Conservation (phyloP, 1,284 basidiomycete genomes). For the Xerocomus amazonicus region DNA sequence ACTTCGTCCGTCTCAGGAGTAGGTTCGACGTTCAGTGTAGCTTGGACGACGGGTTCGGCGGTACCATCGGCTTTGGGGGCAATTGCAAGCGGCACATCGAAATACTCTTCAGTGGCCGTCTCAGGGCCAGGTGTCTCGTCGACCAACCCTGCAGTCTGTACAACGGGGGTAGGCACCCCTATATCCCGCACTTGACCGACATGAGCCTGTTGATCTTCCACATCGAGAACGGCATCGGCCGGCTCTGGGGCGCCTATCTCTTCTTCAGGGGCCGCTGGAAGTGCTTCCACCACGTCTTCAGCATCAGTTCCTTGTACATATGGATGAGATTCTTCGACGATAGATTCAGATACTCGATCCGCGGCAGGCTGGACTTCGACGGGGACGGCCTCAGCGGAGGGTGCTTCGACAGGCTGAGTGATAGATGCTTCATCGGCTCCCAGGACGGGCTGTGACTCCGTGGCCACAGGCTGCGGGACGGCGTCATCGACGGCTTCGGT, state of each 20-base stretch:
- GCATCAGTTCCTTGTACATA: constrained; percentile 1
- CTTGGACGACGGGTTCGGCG: neutral
- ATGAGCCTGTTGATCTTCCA: neutral
- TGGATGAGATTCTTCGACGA: neutral
- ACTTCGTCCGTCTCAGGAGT: too few relatives aligned
- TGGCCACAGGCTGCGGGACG: constrained; percentile 2
- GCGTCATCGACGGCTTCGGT: constrained; percentile 2
- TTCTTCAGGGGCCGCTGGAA: neutral
- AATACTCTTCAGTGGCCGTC: constrained; percentile 27
- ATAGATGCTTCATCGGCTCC: neutral
- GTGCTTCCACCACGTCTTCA: neutral
- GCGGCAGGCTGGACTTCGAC: constrained; percentile 7
- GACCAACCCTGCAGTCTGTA: constrained; percentile 31
- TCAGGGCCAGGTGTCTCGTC: constrained; percentile 39
- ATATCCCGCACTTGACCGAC: constrained; percentile 3
- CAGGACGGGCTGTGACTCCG: constrained; percentile 7
- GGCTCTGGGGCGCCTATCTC: neutral
- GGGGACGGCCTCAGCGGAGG: neutral
- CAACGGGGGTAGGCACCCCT: constrained; percentile 24
- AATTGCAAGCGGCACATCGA: neutral
- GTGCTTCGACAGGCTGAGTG: neutral
- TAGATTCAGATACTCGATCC: constrained; percentile 3
- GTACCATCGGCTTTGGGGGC: too few relatives aligned
- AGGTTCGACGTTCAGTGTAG: too few relatives aligned
- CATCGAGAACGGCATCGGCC: neutral